Evolutionary conservation across 2,329 filamentous ascomycete genomes (phyloP).

Genomic region (Penicillium olsonii): DNA sequence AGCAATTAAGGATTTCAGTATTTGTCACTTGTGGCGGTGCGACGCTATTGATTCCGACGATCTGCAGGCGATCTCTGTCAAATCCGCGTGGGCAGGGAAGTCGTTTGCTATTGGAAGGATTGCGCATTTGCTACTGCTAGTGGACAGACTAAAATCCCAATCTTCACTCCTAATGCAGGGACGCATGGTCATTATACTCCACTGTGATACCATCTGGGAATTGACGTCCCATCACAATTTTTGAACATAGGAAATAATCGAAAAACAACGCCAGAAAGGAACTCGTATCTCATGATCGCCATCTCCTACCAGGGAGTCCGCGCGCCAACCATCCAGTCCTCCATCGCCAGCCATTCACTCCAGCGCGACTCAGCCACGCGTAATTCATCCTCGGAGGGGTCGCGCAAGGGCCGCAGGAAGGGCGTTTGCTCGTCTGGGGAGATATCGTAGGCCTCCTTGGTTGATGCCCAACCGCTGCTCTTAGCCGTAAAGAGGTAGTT

Average conservation of each 20-base stretch:
- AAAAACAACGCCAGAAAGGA: slow-evolving; percentile 14
- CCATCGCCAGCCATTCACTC: slow-evolving; percentile 95
- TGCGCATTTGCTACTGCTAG: not conserved
- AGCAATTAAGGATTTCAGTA: slow-evolving; percentile 5
- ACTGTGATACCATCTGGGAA: not conserved
- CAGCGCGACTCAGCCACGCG: slow-evolving; percentile 77
- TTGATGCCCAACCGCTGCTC: slow-evolving; percentile 81
- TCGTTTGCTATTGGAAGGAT: not conserved
- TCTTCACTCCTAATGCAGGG: not conserved
- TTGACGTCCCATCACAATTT: not conserved
- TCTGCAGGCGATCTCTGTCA: slow-evolving; percentile 21
- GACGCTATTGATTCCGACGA: slow-evolving; percentile 26
- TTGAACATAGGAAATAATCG: slow-evolving; percentile 6
- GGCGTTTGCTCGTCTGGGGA: slow-evolving; percentile 78
- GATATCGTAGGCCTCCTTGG: slow-evolving; percentile 90
- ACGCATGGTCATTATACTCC: slow-evolving; percentile 7
- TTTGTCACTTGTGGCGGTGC: slow-evolving; percentile 30
- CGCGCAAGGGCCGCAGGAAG: slow-evolving; percentile 77
- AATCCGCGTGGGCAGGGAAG: slow-evolving; percentile 9
- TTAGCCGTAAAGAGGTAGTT: slow-evolving; percentile 97
- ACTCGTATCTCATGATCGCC: slow-evolving; percentile 29
- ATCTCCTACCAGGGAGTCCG: slow-evolving; percentile 46
- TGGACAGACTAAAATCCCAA: not conserved
- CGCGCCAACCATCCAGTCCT: slow-evolving; percentile 95
- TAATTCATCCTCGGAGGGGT: slow-evolving; percentile 76